Conservation (phyloP, 2,329 filamentous ascomycete species). For the Neopestalotiopsis rosae region DNA sequence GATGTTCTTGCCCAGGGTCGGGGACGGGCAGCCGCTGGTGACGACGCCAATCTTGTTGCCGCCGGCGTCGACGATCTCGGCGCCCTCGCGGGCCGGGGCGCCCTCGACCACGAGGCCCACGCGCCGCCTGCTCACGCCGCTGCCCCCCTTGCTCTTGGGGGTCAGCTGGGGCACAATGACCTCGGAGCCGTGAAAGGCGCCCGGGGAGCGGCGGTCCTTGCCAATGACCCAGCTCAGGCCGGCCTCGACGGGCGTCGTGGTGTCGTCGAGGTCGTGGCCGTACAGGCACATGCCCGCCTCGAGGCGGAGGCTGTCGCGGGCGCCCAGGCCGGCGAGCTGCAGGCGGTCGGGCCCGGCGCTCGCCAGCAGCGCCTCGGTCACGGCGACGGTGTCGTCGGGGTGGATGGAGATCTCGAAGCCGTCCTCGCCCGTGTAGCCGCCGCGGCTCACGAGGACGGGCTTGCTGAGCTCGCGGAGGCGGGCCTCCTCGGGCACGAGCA, state of each 20-base stretch:
- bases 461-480: slow-evolving; percentile 61
- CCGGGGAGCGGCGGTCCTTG: slow-evolving; percentile 69
- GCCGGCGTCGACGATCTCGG: slow-evolving; percentile 68
- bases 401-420: slow-evolving; percentile 95
- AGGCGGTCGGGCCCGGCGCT: slow-evolving; percentile 66
- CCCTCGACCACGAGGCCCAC: slow-evolving; percentile 85
- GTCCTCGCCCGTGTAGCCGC: slow-evolving; percentile 96
- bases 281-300: slow-evolving; percentile 99
- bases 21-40: slow-evolving; percentile 90
- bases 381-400: slow-evolving; percentile 64
- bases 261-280: slow-evolving; percentile 92
- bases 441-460: slow-evolving; percentile 78
- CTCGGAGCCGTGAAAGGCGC: slow-evolving; percentile 85
- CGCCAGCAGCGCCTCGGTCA: slow-evolving; percentile 73
- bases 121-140: slow-evolving; percentile 72
- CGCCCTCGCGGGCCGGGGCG: slow-evolving; percentile 88
- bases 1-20: slow-evolving; percentile 86
- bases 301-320: slow-evolving; percentile 88
- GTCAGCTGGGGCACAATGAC: slow-evolving; percentile 79
- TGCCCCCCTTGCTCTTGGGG: slow-evolving; percentile 73
- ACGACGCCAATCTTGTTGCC: slow-evolving; percentile 76
- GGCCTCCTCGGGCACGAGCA: slow-evolving; percentile 56
- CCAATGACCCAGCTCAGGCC: slow-evolving; percentile 79
- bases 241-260: slow-evolving; percentile 64
- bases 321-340: slow-evolving; percentile 85